Conservation (phyloP, 208 protist species). For the Wallacemonas collosoma region DNA sequence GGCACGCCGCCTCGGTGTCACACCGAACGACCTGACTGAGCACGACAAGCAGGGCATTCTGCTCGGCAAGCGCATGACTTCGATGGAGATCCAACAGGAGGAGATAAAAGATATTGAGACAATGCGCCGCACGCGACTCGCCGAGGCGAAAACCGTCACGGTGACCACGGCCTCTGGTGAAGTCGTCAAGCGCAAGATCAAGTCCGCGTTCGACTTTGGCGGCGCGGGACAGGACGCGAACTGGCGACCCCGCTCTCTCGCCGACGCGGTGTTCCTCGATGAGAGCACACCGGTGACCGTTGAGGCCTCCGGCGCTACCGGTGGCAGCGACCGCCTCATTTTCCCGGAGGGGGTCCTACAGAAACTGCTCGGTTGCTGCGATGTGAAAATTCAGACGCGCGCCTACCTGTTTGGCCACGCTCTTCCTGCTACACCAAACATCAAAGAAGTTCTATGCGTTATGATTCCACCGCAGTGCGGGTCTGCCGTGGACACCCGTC, state of each 20-base stretch:
- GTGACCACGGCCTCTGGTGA: conserved; percentile 70
- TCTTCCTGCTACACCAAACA: conserved; percentile 78
- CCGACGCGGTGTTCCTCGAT: conserved; percentile 75
- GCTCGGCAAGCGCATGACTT: conserved; percentile 99
- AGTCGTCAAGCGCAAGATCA: conserved; percentile 78
- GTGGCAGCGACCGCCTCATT: conserved; percentile 81
- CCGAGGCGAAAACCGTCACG: conserved; percentile 61
- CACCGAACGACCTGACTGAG: conserved; percentile 98
- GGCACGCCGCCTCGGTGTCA: conserved; percentile 99
- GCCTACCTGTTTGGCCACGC: conserved; percentile 88
- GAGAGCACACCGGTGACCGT: conserved; percentile 66
- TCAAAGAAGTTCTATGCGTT: conserved; percentile 88
- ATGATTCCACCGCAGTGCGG: conserved; percentile 88
- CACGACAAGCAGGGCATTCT: conserved; percentile 99
- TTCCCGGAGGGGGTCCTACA: conserved; percentile 78
- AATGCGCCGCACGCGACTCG: conserved; percentile 86
- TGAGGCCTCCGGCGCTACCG: conserved; percentile 59
- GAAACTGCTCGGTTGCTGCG: conserved; percentile 74
- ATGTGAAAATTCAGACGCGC: conserved; percentile 83
- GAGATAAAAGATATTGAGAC: conserved; percentile 99
- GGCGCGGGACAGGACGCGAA: conserved; percentile 65
- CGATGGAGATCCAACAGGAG: conserved; percentile 98
- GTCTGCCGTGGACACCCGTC: conserved; percentile 63
- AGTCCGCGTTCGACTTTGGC: conserved; percentile 87
- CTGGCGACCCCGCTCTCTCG: conserved; percentile 82